phyloP scores from a whole-genome alignment of 306 rosid genomes.

The Rubus idaeus region DNA sequence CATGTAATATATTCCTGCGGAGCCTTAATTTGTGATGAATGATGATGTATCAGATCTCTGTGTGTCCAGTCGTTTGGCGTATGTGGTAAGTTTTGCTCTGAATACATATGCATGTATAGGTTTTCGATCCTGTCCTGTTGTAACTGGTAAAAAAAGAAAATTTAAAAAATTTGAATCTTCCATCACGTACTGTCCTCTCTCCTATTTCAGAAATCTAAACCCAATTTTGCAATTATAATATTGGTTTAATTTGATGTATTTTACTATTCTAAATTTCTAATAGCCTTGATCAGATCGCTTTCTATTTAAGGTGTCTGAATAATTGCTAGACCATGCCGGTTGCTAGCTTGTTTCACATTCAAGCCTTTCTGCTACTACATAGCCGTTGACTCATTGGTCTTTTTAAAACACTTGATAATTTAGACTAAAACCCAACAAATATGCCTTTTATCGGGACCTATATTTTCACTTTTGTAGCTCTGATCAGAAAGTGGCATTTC shows the following conservation, averaged over 20 bases:
- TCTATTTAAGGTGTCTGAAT: neutral
- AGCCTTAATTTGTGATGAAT: neutral
- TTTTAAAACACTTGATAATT: neutral
- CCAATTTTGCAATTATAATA: neutral
- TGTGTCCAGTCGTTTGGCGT: neutral
- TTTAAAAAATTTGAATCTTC: neutral
- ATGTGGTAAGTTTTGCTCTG: constrained; percentile 5
- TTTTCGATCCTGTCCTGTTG: constrained; percentile 7
- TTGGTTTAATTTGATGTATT: neutral
- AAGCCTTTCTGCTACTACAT: neutral
- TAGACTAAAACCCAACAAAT: neutral
- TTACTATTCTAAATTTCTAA: neutral
- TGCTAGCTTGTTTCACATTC: neutral
- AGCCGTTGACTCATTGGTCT: neutral
- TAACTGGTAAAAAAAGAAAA: neutral
- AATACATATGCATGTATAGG: neutral
- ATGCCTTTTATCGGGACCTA: neutral
- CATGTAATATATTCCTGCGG: neutral
- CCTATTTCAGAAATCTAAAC: neutral
- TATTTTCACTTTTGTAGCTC: neutral
- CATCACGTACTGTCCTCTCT: constrained; percentile 8
- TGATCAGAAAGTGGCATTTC: neutral
- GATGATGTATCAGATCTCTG: neutral
- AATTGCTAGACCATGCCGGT: neutral
- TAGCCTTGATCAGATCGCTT: constrained; percentile 6